Conservation (phyloP, 73 alveolate genomes). For the Uronychia setigera region DNA sequence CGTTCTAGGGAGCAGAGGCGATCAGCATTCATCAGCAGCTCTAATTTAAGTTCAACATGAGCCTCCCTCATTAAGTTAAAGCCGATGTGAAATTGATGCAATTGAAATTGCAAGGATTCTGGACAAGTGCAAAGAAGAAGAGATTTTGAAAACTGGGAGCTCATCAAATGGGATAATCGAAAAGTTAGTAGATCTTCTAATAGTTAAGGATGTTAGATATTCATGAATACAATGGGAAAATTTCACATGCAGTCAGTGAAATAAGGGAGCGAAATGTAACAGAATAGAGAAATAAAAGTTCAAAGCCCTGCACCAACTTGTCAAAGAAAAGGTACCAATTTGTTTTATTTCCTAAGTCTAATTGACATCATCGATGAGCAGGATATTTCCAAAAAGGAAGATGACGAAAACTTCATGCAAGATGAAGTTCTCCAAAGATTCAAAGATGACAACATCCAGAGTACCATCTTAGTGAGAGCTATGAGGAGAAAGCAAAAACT, state of each 20-base stretch:
- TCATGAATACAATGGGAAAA: neutral
- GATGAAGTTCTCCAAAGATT: neutral
- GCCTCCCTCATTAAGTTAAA: too few relatives aligned
- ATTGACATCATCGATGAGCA: neutral
- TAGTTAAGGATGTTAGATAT: neutral
- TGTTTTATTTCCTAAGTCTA: neutral
- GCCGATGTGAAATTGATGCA: neutral
- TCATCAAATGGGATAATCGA: neutral
- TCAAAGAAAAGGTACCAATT: neutral
- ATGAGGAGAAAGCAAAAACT: neutral
- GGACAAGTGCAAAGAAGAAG: neutral
- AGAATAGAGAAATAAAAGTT: neutral
- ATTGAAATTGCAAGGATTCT: neutral
- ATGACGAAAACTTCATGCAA: neutral
- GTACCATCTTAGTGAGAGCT: neutral
- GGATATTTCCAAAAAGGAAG: neutral
- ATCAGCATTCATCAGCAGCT: too few relatives aligned
- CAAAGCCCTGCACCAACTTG: neutral
- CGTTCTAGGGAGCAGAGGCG: too few relatives aligned
- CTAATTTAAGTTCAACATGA: too few relatives aligned
- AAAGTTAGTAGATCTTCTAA: neutral
- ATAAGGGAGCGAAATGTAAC: neutral
- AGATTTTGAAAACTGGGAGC: neutral
- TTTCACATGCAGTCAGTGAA: neutral
- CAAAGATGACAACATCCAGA: neutral